These are phyloP conservation scores for Fallopia convolvulus DNA, from an alignment of 148 eudicot species.

Conservation along the genomic window DNA sequence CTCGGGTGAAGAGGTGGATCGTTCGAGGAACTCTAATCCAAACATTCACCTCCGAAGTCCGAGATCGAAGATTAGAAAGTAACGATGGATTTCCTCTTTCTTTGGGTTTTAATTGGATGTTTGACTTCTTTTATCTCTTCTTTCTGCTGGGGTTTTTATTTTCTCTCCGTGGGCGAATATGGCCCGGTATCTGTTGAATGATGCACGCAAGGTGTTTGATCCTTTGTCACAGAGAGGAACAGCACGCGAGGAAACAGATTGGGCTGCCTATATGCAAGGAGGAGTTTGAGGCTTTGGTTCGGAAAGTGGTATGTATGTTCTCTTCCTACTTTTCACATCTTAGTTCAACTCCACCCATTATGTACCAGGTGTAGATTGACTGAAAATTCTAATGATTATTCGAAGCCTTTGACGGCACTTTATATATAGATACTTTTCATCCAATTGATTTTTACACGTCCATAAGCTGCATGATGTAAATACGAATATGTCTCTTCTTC, in stretches of 20 bases:
- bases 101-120: not conserved
- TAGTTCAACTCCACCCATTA: not conserved
- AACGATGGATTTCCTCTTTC: not conserved
- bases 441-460: not conserved
- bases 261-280: slow-evolving; percentile 11
- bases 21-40: not conserved
- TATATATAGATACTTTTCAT: too few species aligned
- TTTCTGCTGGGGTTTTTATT: not conserved
- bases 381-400: not conserved
- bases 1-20: not conserved
- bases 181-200: not conserved
- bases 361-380: not conserved
- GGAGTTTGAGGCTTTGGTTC: slow-evolving; percentile 17
- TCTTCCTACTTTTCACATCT: not conserved
- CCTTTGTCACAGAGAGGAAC: slow-evolving; percentile 14
- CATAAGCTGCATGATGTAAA: not conserved
- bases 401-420: not conserved
- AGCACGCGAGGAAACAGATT: not conserved
- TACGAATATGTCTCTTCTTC: not conserved
- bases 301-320: slow-evolving; percentile 22
- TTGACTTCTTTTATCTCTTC: not conserved
- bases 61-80: not conserved
- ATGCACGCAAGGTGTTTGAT: slow-evolving; percentile 16
- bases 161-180: not conserved
- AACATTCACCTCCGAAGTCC: slow-evolving; percentile 6